Conservation (phyloP, 345 rosid species). For the Sisymbrium irio region DNA sequence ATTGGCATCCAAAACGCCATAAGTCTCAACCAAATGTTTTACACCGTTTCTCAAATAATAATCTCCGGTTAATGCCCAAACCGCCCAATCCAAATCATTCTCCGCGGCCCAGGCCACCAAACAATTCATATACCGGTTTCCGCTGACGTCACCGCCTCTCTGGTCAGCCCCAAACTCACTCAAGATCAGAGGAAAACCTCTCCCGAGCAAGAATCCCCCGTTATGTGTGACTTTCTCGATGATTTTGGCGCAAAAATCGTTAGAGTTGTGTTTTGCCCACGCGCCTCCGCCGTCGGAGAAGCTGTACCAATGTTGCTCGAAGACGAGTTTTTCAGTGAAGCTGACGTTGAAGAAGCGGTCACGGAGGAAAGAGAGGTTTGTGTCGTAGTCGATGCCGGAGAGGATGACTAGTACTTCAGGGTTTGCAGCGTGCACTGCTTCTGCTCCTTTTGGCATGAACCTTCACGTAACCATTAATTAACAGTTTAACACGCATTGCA, state of each 20-base stretch:
- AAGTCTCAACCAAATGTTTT: slow-evolving; percentile 50
- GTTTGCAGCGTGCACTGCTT: slow-evolving; percentile 77
- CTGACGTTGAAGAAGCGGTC: slow-evolving; percentile 44
- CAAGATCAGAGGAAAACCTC: slow-evolving; percentile 68
- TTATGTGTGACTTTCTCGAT: slow-evolving; percentile 43
- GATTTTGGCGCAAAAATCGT: slow-evolving; percentile 67
- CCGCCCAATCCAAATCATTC: slow-evolving; percentile 77
- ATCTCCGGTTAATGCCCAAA: slow-evolving; percentile 77
- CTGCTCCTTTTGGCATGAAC: slow-evolving; percentile 78
- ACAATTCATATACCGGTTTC: slow-evolving; percentile 69
- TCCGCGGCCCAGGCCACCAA: slow-evolving; percentile 66
- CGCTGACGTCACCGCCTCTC: slow-evolving; percentile 62
- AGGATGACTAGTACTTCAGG: slow-evolving; percentile 75
- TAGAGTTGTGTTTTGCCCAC: slow-evolving; percentile 65
- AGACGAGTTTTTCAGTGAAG: slow-evolving; percentile 58
- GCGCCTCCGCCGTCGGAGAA: slow-evolving; percentile 58
- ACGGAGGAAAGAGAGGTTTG: slow-evolving; percentile 55
- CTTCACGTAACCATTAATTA: slow-evolving; percentile 29
- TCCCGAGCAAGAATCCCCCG: slow-evolving; percentile 56
- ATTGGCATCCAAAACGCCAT: slow-evolving; percentile 51
- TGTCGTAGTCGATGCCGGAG: slow-evolving; percentile 72
- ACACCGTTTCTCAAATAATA: slow-evolving; percentile 70
- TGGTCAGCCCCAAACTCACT: slow-evolving; percentile 69
- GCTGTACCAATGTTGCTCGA: slow-evolving; percentile 78
- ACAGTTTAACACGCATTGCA: not conserved